phyloP scores from a whole-genome alignment of 345 rosid genomes.

The Eucalyptus pumila region DNA sequence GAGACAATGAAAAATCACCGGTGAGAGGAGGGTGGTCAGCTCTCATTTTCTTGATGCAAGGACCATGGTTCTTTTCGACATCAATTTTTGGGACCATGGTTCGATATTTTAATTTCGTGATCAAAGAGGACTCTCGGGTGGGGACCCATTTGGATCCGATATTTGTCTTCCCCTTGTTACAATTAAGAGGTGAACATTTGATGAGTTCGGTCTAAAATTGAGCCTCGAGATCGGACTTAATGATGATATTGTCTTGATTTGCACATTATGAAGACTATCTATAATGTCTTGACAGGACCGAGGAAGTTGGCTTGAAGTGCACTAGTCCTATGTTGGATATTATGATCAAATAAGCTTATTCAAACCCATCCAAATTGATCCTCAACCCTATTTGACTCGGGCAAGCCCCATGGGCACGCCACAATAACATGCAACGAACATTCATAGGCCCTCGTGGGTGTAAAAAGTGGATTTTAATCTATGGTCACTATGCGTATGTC shows the following conservation, averaged over 20 bases:
- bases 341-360: background rate
- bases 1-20: background rate
- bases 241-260: background rate
- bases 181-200: background rate
- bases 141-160: background rate
- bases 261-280: background rate
- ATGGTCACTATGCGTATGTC: background rate
- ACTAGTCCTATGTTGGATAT: background rate
- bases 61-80: background rate
- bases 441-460: background rate
- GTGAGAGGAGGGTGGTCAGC: background rate
- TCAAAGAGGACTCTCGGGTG: background rate
- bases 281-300: background rate
- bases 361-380: background rate
- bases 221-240: background rate
- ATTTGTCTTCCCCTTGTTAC: background rate
- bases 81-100: background rate
- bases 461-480: background rate
- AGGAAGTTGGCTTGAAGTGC: background rate
- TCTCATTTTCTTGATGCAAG: background rate
- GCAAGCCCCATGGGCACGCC: fast-evolving
- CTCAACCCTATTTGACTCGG: fast-evolving
- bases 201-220: background rate
- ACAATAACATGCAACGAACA: background rate
- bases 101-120: background rate